Conservation (phyloP, 225 moss, liverwort and hornwort genomes). For the Ulota crispa region DNA sequence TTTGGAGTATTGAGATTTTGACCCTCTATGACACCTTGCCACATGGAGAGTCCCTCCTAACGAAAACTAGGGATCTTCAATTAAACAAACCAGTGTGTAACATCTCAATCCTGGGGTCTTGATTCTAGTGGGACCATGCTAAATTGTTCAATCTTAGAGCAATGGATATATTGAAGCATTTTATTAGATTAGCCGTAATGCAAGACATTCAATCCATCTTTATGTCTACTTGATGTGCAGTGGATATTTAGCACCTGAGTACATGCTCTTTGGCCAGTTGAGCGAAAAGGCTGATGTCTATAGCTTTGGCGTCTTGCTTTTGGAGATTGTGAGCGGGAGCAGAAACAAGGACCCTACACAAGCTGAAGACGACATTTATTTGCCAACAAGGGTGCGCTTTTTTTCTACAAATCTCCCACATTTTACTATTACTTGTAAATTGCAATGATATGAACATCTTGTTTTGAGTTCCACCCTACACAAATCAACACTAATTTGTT, state of each 20-base stretch:
- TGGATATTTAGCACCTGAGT: background rate
- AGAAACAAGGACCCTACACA: background rate
- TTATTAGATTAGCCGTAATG: background rate
- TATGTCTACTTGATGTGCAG: background rate
- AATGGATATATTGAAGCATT: background rate
- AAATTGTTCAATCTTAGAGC: background rate
- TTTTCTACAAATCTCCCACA: background rate
- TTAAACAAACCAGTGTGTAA: background rate
- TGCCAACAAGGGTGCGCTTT: background rate
- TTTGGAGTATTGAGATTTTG: too few species aligned
- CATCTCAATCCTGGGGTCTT: background rate
- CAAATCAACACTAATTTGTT: background rate
- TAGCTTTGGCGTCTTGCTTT: background rate
- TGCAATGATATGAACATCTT: background rate
- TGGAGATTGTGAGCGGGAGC: slow-evolving; percentile 1
- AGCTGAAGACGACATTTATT: slow-evolving; percentile 4
- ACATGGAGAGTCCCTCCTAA: too few species aligned
- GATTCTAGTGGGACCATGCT: background rate
- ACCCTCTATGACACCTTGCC: too few species aligned
- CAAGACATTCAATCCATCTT: background rate
- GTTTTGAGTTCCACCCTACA: background rate
- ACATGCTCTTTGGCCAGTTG: background rate
- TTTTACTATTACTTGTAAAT: background rate
- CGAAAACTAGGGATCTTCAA: background rate
- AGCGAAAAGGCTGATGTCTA: background rate